Conservation (phyloP, 2,329 filamentous ascomycete species). For the Gnomoniopsis sp. region DNA sequence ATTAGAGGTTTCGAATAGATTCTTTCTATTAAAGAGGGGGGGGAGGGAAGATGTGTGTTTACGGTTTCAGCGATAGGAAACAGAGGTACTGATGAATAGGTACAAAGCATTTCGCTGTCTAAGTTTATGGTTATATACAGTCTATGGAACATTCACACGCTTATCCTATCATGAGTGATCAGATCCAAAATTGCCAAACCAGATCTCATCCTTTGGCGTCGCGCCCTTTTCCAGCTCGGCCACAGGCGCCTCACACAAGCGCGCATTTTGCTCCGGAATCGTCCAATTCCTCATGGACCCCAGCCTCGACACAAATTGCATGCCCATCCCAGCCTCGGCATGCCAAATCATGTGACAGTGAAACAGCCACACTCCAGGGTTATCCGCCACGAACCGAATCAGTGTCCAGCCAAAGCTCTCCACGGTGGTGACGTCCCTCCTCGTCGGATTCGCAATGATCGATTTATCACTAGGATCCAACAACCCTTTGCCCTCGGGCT, state of each 20-base stretch:
- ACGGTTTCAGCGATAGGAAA: too few relatives aligned
- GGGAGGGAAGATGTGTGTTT: too few relatives aligned
- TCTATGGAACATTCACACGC: neutral
- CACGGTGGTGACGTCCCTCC: conserved; percentile 42
- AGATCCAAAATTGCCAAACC: conserved; percentile 32
- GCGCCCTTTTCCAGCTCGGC: conserved; percentile 46
- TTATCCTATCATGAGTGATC: conserved; percentile 11
- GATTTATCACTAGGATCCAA: conserved; percentile 32
- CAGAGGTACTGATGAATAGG: too few relatives aligned
- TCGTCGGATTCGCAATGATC: conserved; percentile 37
- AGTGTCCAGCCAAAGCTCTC: conserved; percentile 49
- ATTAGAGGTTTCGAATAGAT: too few relatives aligned
- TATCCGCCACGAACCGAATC: conserved; percentile 46
- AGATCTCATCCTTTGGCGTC: conserved; percentile 46
- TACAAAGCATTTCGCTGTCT: neutral
- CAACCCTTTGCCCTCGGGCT: conserved; percentile 29
- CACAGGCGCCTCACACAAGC: conserved; percentile 39
- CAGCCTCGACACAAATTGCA: conserved; percentile 41
- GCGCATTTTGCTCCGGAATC: conserved; percentile 41
- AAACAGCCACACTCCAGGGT: conserved; percentile 42
- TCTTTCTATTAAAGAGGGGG: too few relatives aligned
- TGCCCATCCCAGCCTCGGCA: conserved; percentile 34
- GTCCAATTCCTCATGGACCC: conserved; percentile 40
- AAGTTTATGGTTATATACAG: neutral
- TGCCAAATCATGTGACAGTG: conserved; percentile 39